Evolutionary conservation across 805 yeast genomes (phyloP), one percentile per base, ranked within the genome.

Genomic region (Barnettozyma botsteinii): DNA sequence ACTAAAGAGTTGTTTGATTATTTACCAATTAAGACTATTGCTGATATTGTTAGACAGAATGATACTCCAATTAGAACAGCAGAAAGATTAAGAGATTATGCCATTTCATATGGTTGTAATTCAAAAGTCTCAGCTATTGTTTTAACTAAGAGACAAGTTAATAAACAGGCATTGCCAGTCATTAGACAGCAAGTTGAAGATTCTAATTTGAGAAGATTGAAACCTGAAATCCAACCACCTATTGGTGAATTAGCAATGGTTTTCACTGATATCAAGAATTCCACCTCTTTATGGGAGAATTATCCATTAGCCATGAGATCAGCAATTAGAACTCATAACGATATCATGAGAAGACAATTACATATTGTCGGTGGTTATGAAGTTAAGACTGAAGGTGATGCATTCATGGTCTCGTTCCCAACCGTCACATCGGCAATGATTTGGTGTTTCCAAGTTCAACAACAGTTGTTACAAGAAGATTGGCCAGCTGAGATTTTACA

Each of bases 331-430:
- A 83, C 86, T 4, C 99, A 93, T 62, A 93, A 93, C 57, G 76
- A 85, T 18, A 76, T 93, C 23, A 93, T 93, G 98, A 78, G 99
- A 56, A 75, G 98, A 36, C 94, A 87, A 50, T 65, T 93, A 47
- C 75, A 96, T 51, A 81, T 89, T 35, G 86, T 85, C 56, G 97
- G 98, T 26, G 99, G 98, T 2, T 93, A 93, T 59, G 99, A 93
- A 60, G 98, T 93, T 21, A 93, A 93, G 60, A 93, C 97, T 2
- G 99, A 93, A 77, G 99, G 99, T 57, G 99, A 93, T 70, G 96
- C 98, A 0, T 93, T 93, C 53, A 89, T 93, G 86, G 97, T 93
- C 12, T 86, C 97, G 11, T 93, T 93, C 61, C 95, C 96, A 0
- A 81, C 95, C 0, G 91, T 95, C 1, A 77, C 91, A 0, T 73